A percentile compares a stretch with the other conserved stretches of the same genome.
phyloP scores from a whole-genome alignment of 176 grass and related monocot species.

The Thalia dealbata region DNA sequence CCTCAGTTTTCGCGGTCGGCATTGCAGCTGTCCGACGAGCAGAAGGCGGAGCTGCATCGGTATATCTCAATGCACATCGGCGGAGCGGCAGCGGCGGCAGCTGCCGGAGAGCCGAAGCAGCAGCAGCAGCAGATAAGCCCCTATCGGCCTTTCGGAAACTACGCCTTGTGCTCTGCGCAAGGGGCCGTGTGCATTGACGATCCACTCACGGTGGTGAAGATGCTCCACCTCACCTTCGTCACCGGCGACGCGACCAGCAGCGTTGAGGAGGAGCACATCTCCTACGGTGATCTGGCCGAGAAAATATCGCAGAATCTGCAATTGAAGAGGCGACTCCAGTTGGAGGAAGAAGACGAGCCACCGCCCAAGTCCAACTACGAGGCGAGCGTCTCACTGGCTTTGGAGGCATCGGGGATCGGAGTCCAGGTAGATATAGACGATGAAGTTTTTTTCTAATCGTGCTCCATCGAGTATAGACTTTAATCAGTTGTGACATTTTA shows the following conservation, averaged over 20 bases:
- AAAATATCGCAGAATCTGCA: constrained; percentile 48
- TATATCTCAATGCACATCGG: constrained; percentile 33
- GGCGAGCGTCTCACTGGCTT: constrained; percentile 51
- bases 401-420: constrained; percentile 58
- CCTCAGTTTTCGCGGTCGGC: not conserved
- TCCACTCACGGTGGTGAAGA: constrained; percentile 32
- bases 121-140: constrained; percentile 35
- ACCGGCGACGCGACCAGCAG: constrained; percentile 9
- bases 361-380: constrained; percentile 23
- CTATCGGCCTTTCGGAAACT: constrained; percentile 63
- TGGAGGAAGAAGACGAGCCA: not conserved
- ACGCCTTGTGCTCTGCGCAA: constrained; percentile 57
- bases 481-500: not conserved
- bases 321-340: constrained; percentile 18
- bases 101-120: constrained; percentile 14
- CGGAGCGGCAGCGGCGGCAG: constrained; percentile 19
- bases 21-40: constrained; percentile 7
- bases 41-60: constrained; percentile 32
- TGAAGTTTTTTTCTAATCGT: not conserved
- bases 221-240: constrained; percentile 65
- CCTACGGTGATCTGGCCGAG: constrained; percentile 41
- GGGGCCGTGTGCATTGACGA: constrained; percentile 60
- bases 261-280: constrained; percentile 38
- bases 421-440: constrained; percentile 22
- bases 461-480: no score